A percentile compares a stretch with the other conserved stretches of the same genome.
These are phyloP conservation scores for Durusdinium trenchii DNA, from an alignment of 73 alveolate genomes.

Conservation along the genomic window DNA sequence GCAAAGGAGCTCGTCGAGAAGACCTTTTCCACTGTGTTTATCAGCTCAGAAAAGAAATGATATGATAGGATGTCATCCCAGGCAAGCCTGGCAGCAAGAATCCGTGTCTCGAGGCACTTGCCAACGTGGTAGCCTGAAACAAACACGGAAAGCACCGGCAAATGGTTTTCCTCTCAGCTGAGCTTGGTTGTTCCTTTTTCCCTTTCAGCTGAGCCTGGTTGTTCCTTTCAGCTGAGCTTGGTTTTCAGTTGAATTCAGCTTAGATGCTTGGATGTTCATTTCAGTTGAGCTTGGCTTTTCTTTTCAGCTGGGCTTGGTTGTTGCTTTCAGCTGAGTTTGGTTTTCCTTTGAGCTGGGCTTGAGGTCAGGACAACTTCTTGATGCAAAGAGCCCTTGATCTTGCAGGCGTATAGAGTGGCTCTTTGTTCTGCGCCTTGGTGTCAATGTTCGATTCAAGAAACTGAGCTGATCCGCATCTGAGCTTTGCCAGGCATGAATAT, in stretches of 20 bases:
- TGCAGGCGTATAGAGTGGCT: conserved; percentile 29
- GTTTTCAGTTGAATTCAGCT: no score
- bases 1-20: background rate
- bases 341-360: background rate
- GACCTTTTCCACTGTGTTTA: background rate
- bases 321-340: background rate
- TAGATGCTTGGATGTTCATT: no score
- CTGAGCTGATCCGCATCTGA: background rate
- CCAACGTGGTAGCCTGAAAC: conserved; percentile 76
- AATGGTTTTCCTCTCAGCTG: no score
- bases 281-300: no score
- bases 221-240: no score
- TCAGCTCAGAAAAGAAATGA: background rate
- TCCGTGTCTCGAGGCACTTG: conserved; percentile 48
- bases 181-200: no score
- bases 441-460: background rate
- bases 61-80: background rate
- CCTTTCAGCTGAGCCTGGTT: no score
- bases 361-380: conserved; percentile 40
- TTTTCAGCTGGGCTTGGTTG: no score
- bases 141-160: no score
- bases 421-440: conserved; percentile 39
- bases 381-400: conserved; percentile 63
- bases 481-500: background rate
- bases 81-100: conserved; percentile 60